These are phyloP conservation scores for Salix koriyanagi DNA, from an alignment of 345 rosid genomes.

Conservation along the genomic window DNA sequence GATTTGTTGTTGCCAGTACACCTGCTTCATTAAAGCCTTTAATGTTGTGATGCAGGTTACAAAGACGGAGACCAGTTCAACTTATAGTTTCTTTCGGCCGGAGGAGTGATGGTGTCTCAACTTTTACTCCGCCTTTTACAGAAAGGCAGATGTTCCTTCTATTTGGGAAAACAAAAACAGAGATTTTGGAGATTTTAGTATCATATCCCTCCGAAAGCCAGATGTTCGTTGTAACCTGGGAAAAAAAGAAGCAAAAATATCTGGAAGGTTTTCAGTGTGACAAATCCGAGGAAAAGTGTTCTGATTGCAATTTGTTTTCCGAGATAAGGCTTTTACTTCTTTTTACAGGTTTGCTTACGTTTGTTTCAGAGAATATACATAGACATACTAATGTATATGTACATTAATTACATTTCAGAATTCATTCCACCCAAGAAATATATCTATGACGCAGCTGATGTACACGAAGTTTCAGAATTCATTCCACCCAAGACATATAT, in stretches of 20 bases:
- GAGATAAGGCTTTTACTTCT: background rate
- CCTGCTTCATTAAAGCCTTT: background rate
- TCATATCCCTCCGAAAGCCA: background rate
- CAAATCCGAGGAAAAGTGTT: slow-evolving; percentile 25
- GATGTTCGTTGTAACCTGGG: background rate
- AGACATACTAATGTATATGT: background rate
- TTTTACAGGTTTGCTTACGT: background rate
- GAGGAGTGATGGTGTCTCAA: slow-evolving; percentile 36
- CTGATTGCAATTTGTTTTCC: background rate
- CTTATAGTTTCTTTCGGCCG: slow-evolving; percentile 48
- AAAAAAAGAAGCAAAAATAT: background rate
- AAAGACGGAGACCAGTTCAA: slow-evolving; percentile 64
- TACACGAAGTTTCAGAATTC: background rate
- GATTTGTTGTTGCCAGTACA: background rate
- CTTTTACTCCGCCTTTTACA: background rate
- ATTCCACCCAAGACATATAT: too few relatives aligned
- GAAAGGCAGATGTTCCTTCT: background rate
- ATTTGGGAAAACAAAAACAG: background rate
- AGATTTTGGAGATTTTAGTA: background rate
- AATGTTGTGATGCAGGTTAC: slow-evolving; percentile 42
- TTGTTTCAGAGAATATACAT: background rate
- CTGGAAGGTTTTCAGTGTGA: background rate
- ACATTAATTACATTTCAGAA: background rate
- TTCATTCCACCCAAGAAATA: too few relatives aligned
- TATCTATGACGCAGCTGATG: background rate